Evolutionary conservation across 192 early-diverging fungal genomes (phyloP).

Genomic region (Fimicolochytrium jonesii): DNA sequence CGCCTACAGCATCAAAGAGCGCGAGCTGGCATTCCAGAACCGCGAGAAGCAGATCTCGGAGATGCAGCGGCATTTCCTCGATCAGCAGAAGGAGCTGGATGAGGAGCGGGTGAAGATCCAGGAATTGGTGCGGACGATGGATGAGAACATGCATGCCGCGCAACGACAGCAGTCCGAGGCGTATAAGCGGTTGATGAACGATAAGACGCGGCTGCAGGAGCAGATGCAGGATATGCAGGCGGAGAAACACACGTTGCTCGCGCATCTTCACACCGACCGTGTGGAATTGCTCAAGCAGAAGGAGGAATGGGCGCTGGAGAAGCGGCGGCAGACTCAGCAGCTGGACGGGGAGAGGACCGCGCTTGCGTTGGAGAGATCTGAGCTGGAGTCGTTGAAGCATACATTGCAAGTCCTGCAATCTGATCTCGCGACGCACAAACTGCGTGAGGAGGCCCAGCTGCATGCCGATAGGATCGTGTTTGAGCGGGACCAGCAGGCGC

Average conservation of each 20-base stretch:
- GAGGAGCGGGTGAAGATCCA: background rate
- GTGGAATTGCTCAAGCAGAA: background rate
- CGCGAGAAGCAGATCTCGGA: background rate
- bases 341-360: background rate
- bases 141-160: no score
- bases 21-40: background rate
- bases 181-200: no score
- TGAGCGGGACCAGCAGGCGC: no score
- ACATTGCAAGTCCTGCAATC: background rate
- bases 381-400: background rate
- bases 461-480: background rate
- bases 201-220: no score
- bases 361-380: background rate
- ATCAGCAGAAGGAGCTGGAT: background rate
- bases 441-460: background rate
- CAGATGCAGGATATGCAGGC: background rate
- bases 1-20: background rate
- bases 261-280: background rate
- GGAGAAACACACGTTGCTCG: background rate
- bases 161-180: no score
- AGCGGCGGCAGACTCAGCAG: background rate
- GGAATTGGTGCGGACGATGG: background rate
- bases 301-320: background rate
- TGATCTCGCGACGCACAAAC: background rate
- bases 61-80: background rate